Evolutionary conservation across 129 eudicot genomes (phyloP).

Genomic region (Ambrosia trifida): DNA sequence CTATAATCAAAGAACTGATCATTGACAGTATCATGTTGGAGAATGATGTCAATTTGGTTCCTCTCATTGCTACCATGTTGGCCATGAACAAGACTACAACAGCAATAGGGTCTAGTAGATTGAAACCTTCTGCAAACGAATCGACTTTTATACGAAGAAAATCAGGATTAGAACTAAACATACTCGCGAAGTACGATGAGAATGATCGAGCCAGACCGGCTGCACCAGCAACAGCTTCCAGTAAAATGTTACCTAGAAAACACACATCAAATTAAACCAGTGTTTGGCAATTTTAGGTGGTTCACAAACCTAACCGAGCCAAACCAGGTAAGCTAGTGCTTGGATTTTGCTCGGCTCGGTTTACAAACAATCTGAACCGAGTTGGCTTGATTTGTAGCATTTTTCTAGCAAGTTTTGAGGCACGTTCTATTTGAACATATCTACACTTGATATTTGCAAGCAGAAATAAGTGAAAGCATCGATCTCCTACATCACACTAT

Average conservation of each 20-base stretch:
- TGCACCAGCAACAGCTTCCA: slow-evolving; percentile 77
- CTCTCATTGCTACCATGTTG: slow-evolving; percentile 66
- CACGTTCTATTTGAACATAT: too few relatives aligned
- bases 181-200: slow-evolving; percentile 74
- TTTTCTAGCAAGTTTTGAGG: too few relatives aligned
- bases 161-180: slow-evolving; percentile 57
- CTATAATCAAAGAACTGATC: slow-evolving; percentile 45
- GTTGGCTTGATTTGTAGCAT: too few relatives aligned
- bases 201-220: slow-evolving; percentile 83
- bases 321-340: too few relatives aligned
- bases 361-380: too few relatives aligned
- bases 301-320: too few relatives aligned
- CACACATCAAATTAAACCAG: background rate
- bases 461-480: too few relatives aligned
- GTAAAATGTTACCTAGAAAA: slow-evolving; percentile 52
- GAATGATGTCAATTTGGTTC: slow-evolving; percentile 56
- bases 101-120: slow-evolving; percentile 76
- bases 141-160: slow-evolving; percentile 45
- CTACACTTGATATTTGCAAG: too few relatives aligned
- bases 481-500: too few relatives aligned
- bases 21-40: slow-evolving; percentile 58
- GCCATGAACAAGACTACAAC: slow-evolving; percentile 47
- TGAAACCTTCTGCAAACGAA: slow-evolving; percentile 67
- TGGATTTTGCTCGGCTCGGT: too few relatives aligned
- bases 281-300: background rate